Evolutionary conservation across 495 filamentous ascomycete species (phyloP), one percentile per base, ranked within the genome.

Genomic region (Chlorociboria aeruginascens): DNA sequence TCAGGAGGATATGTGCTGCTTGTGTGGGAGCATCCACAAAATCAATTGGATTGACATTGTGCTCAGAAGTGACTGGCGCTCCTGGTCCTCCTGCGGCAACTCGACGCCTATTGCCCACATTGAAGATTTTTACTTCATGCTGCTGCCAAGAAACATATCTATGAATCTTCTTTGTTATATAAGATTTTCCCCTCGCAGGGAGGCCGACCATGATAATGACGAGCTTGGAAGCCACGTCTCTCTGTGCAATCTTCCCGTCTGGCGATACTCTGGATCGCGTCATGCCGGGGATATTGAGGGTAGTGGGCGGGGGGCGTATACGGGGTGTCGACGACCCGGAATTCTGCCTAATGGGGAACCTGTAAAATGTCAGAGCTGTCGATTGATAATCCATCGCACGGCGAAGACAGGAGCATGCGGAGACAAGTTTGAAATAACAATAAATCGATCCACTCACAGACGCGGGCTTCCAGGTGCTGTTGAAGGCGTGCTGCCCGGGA

Each of bases 191-290:
- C 51, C 92, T 70, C 1, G 92, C 92, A 0, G 92, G 92, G 43
- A 98, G 72, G 50, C 92, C 92, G 41, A 98, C 92, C 92, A 98
- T 98, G 57, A 97, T 82, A 59, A 98, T 92, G 57, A 96, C 89
- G 55, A 97, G 71, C 70, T 98, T 98, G 13, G 90, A 80, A 17
- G 88, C 92, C 41, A 98, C 80, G 72, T 98, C 92, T 49, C 89
- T 73, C 54, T 89, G 79, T 48, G 92, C 79, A 51, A 98, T 98
- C 43, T 82, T 77, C 47, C 92, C 92, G 63, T 98, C 92, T 10
- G 92, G 92, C 8, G 92, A 96, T 14, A 90, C 86, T 60, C 83
- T 86, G 34, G 89, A 95, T 59, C 84, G 84, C 33, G 92, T 98
- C 71, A 98, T 76, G 35, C 72, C 83, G 34, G 86, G 86, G 45